Evolutionary conservation across 2,329 filamentous ascomycete genomes (phyloP).

Genomic region (Ustulina deusta): DNA sequence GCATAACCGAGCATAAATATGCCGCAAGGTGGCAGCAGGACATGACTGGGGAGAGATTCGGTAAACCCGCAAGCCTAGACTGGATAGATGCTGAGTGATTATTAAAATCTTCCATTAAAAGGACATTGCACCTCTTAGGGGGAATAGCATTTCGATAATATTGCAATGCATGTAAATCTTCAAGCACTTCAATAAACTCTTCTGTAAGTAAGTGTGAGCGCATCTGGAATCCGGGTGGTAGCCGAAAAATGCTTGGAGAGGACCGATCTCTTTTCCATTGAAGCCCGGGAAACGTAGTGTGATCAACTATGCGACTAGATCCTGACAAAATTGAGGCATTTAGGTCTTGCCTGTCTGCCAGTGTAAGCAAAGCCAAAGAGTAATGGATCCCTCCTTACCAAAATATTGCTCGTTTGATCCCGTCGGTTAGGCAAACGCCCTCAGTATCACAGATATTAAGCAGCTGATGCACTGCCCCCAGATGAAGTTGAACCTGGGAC

Average conservation of each 20-base stretch:
- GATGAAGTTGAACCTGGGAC: conserved; percentile 56
- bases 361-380: conserved; percentile 21
- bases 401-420: conserved; percentile 60
- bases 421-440: conserved; percentile 50
- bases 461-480: conserved; percentile 54
- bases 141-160: conserved; percentile 51
- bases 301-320: conserved; percentile 55
- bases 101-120: conserved; percentile 52
- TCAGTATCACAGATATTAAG: conserved; percentile 50
- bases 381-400: conserved; percentile 50
- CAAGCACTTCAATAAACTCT: conserved; percentile 53
- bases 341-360: conserved; percentile 56
- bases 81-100: conserved; percentile 59
- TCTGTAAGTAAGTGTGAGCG: conserved; percentile 43
- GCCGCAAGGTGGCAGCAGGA: conserved; percentile 56
- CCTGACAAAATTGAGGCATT: conserved; percentile 56
- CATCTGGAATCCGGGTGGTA: conserved; percentile 53
- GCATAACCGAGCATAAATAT: conserved; percentile 56
- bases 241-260: conserved; percentile 44
- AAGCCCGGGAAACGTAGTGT: conserved; percentile 57
- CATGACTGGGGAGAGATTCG: conserved; percentile 41
- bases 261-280: conserved; percentile 55
- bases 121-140: conserved; percentile 37
- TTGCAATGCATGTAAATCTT: conserved; percentile 56
- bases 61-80: conserved; percentile 52